Percentiles rank a stretch among this genome's conserved stretches.
Evolutionary conservation across 2,329 filamentous ascomycete species (phyloP).

Genomic region (Fusarium graminum): DNA sequence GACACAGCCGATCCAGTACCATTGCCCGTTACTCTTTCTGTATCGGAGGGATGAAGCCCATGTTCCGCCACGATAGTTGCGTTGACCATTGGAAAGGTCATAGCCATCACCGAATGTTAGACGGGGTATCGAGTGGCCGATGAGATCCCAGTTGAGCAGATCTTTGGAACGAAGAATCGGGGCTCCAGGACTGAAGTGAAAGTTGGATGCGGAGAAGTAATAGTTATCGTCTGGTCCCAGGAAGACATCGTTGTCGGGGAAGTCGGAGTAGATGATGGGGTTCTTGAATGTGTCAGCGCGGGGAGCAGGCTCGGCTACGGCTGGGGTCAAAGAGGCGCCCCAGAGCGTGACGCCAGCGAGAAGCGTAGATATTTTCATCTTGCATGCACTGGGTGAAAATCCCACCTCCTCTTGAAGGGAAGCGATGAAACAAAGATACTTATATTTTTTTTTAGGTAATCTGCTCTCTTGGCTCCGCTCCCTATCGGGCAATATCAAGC

Average conservation of each 20-base stretch:
- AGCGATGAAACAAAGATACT: neutral
- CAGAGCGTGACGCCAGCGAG: neutral
- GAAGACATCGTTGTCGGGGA: constrained; percentile 68
- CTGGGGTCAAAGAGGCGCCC: neutral
- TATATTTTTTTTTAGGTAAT: neutral
- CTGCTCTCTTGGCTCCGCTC: neutral
- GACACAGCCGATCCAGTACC: constrained; percentile 71
- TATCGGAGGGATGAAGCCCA: constrained; percentile 69
- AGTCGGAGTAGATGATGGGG: constrained; percentile 67
- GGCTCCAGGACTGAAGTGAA: constrained; percentile 69
- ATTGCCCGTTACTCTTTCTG: constrained; percentile 61
- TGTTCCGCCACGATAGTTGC: constrained; percentile 66
- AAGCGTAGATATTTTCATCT: constrained; percentile 6
- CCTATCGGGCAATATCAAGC: neutral
- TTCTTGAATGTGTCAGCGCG: constrained; percentile 51
- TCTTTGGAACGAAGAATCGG: constrained; percentile 68
- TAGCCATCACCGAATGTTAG: constrained; percentile 64
- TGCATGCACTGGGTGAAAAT: rapidly evolving
- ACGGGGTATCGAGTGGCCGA: constrained; percentile 60
- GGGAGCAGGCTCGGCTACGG: neutral
- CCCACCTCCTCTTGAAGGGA: no score
- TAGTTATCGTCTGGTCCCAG: constrained; percentile 63
- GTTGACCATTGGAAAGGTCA: constrained; percentile 55
- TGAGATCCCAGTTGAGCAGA: constrained; percentile 64
- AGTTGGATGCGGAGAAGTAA: constrained; percentile 69